Conservation (phyloP, 192 early-diverging fungal genomes). For the Gryganskiella cystojenkinii region DNA sequence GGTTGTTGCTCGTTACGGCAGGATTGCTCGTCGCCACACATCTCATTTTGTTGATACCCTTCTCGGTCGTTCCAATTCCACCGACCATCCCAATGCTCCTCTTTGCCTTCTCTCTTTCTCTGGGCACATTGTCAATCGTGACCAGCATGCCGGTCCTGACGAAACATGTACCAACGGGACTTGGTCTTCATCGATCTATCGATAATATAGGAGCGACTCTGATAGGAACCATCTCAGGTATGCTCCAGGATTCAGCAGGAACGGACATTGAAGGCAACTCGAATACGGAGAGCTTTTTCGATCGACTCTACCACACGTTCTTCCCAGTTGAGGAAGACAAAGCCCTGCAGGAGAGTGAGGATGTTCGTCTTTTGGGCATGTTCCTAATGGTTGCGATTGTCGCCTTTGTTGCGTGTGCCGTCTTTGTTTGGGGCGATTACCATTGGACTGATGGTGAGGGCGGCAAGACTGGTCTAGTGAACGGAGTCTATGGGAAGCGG, state of each 20-base stretch:
- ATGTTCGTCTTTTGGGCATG: constrained; percentile 35
- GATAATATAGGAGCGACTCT: constrained; percentile 60
- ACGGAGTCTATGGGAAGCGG: constrained; percentile 32
- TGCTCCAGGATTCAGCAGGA: constrained; percentile 42
- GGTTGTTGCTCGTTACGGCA: constrained; percentile 45
- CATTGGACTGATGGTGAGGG: constrained; percentile 51
- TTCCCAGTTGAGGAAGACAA: constrained; percentile 32
- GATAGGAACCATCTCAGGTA: constrained; percentile 49
- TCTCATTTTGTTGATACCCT: constrained; percentile 27
- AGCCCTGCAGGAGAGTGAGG: constrained; percentile 29
- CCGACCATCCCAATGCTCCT: constrained; percentile 55
- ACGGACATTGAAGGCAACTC: constrained; percentile 9
- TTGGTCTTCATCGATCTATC: constrained; percentile 52
- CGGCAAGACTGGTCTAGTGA: constrained; percentile 45
- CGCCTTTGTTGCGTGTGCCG: constrained; percentile 12
- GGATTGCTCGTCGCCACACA: constrained; percentile 35
- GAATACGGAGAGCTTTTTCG: constrained; percentile 34
- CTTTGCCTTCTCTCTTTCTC: constrained; percentile 48
- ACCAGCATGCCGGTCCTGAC: constrained; percentile 55
- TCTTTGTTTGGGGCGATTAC: constrained; percentile 53
- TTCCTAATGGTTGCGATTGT: constrained; percentile 27
- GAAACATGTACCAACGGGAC: constrained; percentile 56
- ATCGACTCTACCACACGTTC: constrained; percentile 41
- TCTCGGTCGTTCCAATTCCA: constrained; percentile 23
- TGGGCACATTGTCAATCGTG: constrained; percentile 53